Evolutionary conservation across 2,329 filamentous ascomycete genomes (phyloP), one percentile per base, ranked within the genome.

Genomic region (Talaromyces sp.): DNA sequence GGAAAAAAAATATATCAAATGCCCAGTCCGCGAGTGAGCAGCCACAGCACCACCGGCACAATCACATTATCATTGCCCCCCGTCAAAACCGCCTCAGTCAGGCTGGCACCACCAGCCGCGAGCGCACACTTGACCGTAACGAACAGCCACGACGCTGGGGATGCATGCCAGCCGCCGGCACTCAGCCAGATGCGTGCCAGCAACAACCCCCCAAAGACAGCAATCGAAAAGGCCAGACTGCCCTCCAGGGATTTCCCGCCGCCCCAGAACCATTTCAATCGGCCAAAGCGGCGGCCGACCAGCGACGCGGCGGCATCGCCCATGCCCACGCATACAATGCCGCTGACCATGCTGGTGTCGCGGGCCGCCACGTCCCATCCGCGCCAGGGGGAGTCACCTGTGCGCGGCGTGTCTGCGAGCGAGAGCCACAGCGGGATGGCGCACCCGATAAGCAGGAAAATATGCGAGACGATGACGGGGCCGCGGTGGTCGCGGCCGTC

Each of bases 1-100:
- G n/a, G n/a, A n/a, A n/a, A n/a, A n/a, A n/a, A n/a, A n/a, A n/a
- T n/a, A n/a, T n/a, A 46, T 46, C 19, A 46, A 46, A 46, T 19
- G 2, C n/a, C 43, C 19, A 46, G 19, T 21, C 90, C 91, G 75
- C 93, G 89, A 43, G 96, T 92, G 69, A 96, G 87, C 62, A 93
- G 84, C 95, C 95, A 99, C 63, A 99, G 77, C 56, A 96, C 87
- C 60, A 99, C 86, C 4, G 95, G 95, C 64, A 98, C 93, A 64
- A 98, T 88, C 19, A 99, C 95, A 80, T 99, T 99, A 81, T 99
- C 95, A 75, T 99, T 99, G 31, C 93, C 95, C 2, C 95, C 95
- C 14, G 95, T 98, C 64, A 99, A 78, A 53, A 97, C 93, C 27
- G 95, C 93, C 78, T 99, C 95, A 57, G 95, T 96, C 67, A 97